phyloP scores from a whole-genome alignment of 2,329 filamentous ascomycete genomes.

The Fonsecaea pugnacius region DNA sequence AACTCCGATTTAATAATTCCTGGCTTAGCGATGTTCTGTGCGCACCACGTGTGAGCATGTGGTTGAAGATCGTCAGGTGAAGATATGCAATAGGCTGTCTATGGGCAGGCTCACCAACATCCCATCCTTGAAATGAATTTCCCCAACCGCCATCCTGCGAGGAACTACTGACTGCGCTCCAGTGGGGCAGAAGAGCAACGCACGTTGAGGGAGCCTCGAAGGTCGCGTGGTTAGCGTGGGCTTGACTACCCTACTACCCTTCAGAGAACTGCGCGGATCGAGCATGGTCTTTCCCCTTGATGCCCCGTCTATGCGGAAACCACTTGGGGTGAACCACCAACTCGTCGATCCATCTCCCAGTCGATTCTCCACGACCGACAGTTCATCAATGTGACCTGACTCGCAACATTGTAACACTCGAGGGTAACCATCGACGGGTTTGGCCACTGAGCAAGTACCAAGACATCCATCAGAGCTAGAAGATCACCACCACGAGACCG shows the following conservation, averaged over 20 bases:
- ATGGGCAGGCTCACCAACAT: not conserved
- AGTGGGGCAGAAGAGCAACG: not conserved
- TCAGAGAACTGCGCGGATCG: not conserved
- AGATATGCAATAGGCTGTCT: not conserved
- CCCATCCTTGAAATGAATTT: not conserved
- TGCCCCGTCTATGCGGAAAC: not conserved
- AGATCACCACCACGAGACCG: not conserved
- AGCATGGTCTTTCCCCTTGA: not conserved
- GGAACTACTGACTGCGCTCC: not conserved
- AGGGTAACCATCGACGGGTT: slow-evolving; percentile 7
- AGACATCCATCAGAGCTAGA: slow-evolving; percentile 15
- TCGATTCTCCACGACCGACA: slow-evolving; percentile 10
- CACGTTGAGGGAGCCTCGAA: not conserved
- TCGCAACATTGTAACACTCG: slow-evolving; percentile 18
- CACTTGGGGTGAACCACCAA: not conserved
- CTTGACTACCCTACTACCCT: not conserved
- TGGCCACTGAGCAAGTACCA: not conserved
- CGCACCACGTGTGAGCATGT: not conserved
- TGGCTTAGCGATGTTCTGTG: slow-evolving; percentile 2
- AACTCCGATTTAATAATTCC: slow-evolving; percentile 14
- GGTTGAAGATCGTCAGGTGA: not conserved
- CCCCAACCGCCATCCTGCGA: not conserved
- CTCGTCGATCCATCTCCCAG: not conserved
- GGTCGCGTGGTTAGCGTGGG: not conserved
- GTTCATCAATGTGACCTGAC: slow-evolving; percentile 23